These are phyloP conservation scores for Citrus cavaleriei DNA, from an alignment of 345 rosid species.

Conservation along the genomic window DNA sequence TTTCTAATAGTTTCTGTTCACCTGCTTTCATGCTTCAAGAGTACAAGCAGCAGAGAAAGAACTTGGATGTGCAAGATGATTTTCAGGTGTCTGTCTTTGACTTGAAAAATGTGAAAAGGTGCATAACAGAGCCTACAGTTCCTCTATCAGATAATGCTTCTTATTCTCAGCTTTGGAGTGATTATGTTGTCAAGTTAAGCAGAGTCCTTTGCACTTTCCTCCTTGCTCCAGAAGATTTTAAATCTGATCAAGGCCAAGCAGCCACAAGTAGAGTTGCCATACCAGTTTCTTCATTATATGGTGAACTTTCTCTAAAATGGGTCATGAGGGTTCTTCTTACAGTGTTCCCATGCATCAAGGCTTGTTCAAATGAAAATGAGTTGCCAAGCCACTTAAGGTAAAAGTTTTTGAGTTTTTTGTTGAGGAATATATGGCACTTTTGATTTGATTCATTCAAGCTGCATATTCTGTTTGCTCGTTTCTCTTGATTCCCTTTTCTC, in stretches of 20 bases:
- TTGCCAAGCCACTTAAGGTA: constrained; percentile 59
- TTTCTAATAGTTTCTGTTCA: constrained; percentile 75
- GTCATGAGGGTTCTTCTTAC: constrained; percentile 51
- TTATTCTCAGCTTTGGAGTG: constrained; percentile 44
- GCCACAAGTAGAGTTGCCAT: constrained; percentile 26
- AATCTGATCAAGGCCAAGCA: constrained; percentile 30
- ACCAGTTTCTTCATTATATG: constrained; percentile 43
- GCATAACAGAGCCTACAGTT: constrained; percentile 25
- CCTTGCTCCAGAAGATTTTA: constrained; percentile 40
- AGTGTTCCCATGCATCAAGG: constrained; percentile 65
- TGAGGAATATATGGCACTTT: not conserved
- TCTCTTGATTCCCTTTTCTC: constrained; percentile 1
- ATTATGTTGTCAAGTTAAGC: constrained; percentile 47
- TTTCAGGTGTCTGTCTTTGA: constrained; percentile 19
- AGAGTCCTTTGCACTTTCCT: constrained; percentile 56
- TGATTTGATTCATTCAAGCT: not conserved
- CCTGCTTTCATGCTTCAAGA: constrained; percentile 63
- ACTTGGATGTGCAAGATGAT: constrained; percentile 24
- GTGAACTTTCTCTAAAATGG: constrained; percentile 75
- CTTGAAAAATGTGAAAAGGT: constrained; percentile 9
- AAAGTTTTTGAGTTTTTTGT: not conserved
- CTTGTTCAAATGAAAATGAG: constrained; percentile 54
- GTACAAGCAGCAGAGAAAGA: constrained; percentile 35
- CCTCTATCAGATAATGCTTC: constrained; percentile 30
- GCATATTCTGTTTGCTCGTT: constrained; percentile 2